Conservation (phyloP, 805 yeast genomes). For the Lachancea nothofagi region DNA sequence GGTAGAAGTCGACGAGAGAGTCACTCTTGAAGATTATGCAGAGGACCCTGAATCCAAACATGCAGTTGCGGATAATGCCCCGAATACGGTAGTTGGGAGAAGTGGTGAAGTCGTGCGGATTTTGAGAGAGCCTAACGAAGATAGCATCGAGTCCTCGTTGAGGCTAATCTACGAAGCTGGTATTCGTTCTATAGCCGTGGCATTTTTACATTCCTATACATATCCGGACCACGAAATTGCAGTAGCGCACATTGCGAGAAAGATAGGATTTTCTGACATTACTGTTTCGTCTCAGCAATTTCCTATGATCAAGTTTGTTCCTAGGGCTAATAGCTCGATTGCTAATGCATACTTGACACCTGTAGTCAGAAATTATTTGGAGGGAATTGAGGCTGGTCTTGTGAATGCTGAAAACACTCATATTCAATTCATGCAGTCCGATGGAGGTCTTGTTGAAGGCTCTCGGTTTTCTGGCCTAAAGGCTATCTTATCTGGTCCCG, state of each 20-base stretch:
- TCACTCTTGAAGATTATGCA: constrained; percentile 72
- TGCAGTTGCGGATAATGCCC: constrained; percentile 21
- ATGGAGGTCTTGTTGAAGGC: constrained; percentile 90
- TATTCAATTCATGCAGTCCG: constrained; percentile 90
- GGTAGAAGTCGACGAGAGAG: constrained; percentile 83
- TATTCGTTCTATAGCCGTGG: constrained; percentile 62
- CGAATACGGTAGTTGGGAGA: constrained; percentile 45
- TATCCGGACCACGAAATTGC: constrained; percentile 61
- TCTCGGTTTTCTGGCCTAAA: constrained; percentile 75
- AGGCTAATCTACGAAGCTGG: constrained; percentile 48
- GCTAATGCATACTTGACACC: constrained; percentile 85
- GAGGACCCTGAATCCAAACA: constrained; percentile 53
- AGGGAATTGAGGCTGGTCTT: constrained; percentile 58
- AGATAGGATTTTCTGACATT: constrained; percentile 62
- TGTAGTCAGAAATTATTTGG: constrained; percentile 58
- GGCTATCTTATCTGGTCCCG: constrained; percentile 92
- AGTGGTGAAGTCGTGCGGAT: constrained; percentile 66
- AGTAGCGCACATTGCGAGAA: constrained; percentile 55
- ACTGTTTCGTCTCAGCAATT: constrained; percentile 63
- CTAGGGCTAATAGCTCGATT: constrained; percentile 69
- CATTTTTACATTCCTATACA: constrained; percentile 67
- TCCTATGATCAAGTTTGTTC: constrained; percentile 73
- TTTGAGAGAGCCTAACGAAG: constrained; percentile 44
- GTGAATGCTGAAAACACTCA: constrained; percentile 41
- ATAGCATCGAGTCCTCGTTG: constrained; percentile 39